phyloP scores from a whole-genome alignment of 768 basidiomycete genomes.

The Nidularia sp. region DNA sequence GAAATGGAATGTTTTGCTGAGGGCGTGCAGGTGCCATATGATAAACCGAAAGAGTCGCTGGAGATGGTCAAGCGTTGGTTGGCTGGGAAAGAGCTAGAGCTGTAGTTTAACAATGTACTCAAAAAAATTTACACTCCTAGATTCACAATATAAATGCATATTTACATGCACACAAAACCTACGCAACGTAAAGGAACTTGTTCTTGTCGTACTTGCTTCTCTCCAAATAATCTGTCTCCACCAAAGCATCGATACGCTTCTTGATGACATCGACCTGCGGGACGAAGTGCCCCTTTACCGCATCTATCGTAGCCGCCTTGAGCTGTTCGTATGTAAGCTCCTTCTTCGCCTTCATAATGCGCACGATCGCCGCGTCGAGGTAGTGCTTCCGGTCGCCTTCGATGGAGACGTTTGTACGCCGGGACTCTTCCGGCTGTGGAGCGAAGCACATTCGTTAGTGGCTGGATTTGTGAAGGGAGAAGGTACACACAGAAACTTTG shows the following conservation, averaged over 20 bases:
- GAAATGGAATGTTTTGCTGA: not conserved
- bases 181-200: slow-evolving; percentile 76
- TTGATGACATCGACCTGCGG: slow-evolving; percentile 87
- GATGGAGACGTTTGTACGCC: slow-evolving; percentile 76
- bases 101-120: too few species aligned
- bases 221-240: slow-evolving; percentile 84
- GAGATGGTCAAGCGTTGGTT: slow-evolving; percentile 2
- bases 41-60: slow-evolving; percentile 2
- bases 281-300: slow-evolving; percentile 83
- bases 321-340: slow-evolving; percentile 77
- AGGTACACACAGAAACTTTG: slow-evolving; percentile 73
- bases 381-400: slow-evolving; percentile 83
- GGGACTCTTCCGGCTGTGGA: slow-evolving; percentile 79
- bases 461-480: not conserved
- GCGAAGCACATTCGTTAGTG: not conserved
- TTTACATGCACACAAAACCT: not conserved
- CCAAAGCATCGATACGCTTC: slow-evolving; percentile 72
- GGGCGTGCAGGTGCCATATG: not conserved
- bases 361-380: slow-evolving; percentile 93
- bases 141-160: too few species aligned
- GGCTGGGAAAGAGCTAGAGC: not conserved
- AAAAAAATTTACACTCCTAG: too few species aligned
- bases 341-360: slow-evolving; percentile 93
- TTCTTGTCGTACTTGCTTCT: slow-evolving; percentile 71
- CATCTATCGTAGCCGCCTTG: slow-evolving; percentile 78